Base-by-base conservation (phyloP, 129 eudicot species). In the Dittrichia graveolens region DNA sequence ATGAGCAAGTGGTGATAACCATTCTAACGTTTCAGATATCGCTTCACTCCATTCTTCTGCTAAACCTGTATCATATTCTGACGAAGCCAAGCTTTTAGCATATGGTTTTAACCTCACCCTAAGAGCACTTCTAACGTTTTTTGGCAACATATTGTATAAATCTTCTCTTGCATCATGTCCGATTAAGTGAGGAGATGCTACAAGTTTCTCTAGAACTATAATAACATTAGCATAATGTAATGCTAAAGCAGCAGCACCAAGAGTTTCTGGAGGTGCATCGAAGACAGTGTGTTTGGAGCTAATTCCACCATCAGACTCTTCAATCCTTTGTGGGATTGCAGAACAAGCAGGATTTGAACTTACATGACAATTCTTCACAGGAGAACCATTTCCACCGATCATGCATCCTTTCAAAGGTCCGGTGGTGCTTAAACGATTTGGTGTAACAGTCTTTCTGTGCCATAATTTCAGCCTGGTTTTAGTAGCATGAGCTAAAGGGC, bases 1-100 rank as follows among this genome's bases (percentile, higher is more conserved):
- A 75, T 91, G 97, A 52, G 97, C 95, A 49, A 91, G 89, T 0
- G 97, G 97, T 5, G 91, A 84, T 49, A 91, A 59, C 97, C 97
- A 91, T 44, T 82, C 92, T 47, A 91, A 49, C 61, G 81, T 85
- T 8, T 66, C 81, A 4, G 75, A 64, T 47, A 91, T 82, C 5
- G 97, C 97, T 48, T 88, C 85, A 35, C 38, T 88, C 97, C 97
- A 91, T 64, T 91, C 97, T 55, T 75, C 84, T 3, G 95, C 91
- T 46, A 91, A 88, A 69, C 44, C 90, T 11, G 88, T 73, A 44
- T 91, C 97, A 58, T 79, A 83, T 7, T 72, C 80, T 2, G 89
- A 72, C 3, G 83, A 79, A 8, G 80, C 78, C 75, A 84, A 58
- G 59, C 71, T 75, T 60, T 83, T 90, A 0, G 90, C 72, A 63